Base-by-base conservation (phyloP, 169 alveolate species). In the Plasmodium yoelii region DNA sequence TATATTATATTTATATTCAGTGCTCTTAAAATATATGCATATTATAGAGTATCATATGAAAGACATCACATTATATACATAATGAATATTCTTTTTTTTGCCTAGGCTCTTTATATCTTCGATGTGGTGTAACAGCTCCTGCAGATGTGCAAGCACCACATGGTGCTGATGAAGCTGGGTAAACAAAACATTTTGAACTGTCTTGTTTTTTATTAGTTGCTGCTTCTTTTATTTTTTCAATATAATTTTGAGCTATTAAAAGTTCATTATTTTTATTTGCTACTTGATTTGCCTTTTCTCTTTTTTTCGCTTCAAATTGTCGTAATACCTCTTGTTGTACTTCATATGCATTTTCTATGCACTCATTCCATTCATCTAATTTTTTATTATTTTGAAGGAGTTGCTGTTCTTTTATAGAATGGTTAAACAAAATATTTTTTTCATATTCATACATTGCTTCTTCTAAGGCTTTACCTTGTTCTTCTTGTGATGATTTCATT, bases 141-240 rank as follows among this genome's bases (percentile, higher is more conserved):
- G 97, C 97, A 44, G 95, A 90, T 39, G 97, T 94, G 87, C 97
- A 95, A 9, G 96, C 94, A 19, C 97, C 97, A 49, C 93, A 93
- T 15, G 97, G 96, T 19, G 96, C 93, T 13, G 90, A 84, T 26
- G 94, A 92, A 53, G 97, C 94, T 34, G 97, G 95, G 82, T 95
- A 95, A 24, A 94, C 96, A 73, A 88, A 95, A 93, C 97, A 95
- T 71, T 87, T 92, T 10, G 95, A 95, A 26, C 94, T 95, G 42
- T 88, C 89, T 46, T 90, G 87, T 49, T 87, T 80, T 74, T 89
- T 82, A 44, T 92, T 93, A 15, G 90, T 72, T 72, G 88, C 88
- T 15, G 88, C 88, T 61, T 93, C 84, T 47, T 75, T 42, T 80
- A 86, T 56, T 88, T 90, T 77, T 74, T 93, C 64, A 28, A 82